Base-by-base conservation (phyloP, 768 basidiomycete genomes). In the Suillus variegatus region DNA sequence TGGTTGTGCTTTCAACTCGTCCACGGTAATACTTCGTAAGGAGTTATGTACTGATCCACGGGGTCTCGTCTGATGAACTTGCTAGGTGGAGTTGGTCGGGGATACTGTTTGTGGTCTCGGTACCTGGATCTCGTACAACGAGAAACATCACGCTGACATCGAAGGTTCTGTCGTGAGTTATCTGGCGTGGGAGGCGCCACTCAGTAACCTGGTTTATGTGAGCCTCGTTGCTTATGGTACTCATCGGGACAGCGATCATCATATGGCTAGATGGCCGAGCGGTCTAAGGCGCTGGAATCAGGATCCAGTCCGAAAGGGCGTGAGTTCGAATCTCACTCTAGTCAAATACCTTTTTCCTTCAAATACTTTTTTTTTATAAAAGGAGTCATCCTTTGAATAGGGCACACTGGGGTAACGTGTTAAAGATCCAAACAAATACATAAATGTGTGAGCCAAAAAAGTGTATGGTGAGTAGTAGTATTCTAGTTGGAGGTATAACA, bases 241-340 rank as follows among this genome's bases (percentile, higher is more conserved):
- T 28, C 25, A 25, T 16, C 7, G 12, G 25, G 14, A 51, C 13
- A 3, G 1, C 0, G 1, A 16, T 16, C 49, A 28, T 9, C 3
- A 16, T 18, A 41, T 20, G 74, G 75, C 76, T 76, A 72, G 78
- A 82, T 84, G 84, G 83, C 82, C 83, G 84, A 84, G 83, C 81
- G 82, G 83, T 84, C 82, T 79, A 84, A 85, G 84, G 84, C 82
- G 82, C 83, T 80, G 82, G 84, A 84, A 78, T 81, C 79, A 82
- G 81, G 82, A 74, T 76, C 73, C 74, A 74, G 73, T 74, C 75
- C 75, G 73, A 74, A 74, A 75, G 57, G 62, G 63, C 63, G 57
- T 44, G 57, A 62, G 63, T 62, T 64, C 63, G 63, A 62, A 61
- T 64, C 63, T 64, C 57, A 60, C 57, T 64, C 63, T 61, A 44